Percentiles rank a stretch among this genome's conserved stretches.
Conservation (phyloP, 257 asterid genomes). For the Gentiana macrophylla region DNA sequence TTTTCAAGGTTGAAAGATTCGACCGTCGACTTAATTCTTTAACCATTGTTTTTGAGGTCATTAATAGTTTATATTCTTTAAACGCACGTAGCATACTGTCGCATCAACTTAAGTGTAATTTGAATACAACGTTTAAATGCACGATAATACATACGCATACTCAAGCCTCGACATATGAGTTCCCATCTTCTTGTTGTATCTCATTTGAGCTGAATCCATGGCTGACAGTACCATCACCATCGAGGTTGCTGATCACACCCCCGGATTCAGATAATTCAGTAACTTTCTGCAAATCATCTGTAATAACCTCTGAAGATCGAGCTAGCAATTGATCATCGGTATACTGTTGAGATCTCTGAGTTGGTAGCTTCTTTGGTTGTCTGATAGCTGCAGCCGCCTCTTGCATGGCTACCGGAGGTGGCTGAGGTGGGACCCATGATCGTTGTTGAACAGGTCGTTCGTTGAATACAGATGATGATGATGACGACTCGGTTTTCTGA, state of each 20-base stretch:
- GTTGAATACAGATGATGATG: conserved; percentile 20
- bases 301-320: conserved; percentile 28
- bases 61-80: no score
- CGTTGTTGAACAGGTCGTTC: conserved; percentile 49
- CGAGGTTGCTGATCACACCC: conserved; percentile 28
- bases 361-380: conserved; percentile 63
- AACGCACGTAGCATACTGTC: no score
- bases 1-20: no score
- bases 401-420: conserved; percentile 87
- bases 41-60: no score
- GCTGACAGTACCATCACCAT: conserved; percentile 17
- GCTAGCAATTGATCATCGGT: conserved; percentile 51
- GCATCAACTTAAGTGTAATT: background rate
- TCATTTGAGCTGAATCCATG: conserved; percentile 30
- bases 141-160: background rate
- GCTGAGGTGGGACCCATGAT: conserved; percentile 95
- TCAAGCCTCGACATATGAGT: conserved; percentile 20
- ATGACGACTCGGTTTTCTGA: conserved; percentile 10
- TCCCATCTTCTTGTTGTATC: conserved; percentile 35
- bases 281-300: conserved; percentile 63
- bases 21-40: no score
- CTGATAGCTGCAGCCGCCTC: conserved; percentile 97
- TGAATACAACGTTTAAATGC: background rate
- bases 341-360: conserved; percentile 32
- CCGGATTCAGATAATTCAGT: conserved; percentile 70